Conservation (phyloP, 768 basidiomycete genomes). For the Galerina sulciceps region DNA sequence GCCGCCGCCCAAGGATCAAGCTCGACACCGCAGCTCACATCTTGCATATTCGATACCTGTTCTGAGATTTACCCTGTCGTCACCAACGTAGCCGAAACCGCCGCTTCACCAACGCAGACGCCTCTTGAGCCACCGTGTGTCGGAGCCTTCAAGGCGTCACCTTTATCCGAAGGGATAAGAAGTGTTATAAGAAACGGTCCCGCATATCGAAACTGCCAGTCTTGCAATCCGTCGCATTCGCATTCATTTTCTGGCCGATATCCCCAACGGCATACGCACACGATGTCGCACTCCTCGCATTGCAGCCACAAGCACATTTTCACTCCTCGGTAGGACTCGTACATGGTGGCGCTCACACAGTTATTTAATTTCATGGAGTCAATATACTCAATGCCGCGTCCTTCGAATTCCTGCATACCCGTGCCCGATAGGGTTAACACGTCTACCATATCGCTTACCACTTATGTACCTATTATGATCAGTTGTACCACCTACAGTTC, state of each 20-base stretch:
- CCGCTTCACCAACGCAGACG: too few species aligned
- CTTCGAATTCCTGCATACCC: background rate
- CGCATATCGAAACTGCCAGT: too few species aligned
- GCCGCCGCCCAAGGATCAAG: background rate
- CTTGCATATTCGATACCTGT: conserved; percentile 9
- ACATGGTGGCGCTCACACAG: background rate
- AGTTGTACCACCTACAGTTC: too few species aligned
- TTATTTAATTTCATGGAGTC: background rate
- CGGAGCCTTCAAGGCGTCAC: too few species aligned
- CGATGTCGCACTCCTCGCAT: background rate
- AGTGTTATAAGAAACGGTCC: background rate
- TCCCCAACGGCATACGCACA: background rate
- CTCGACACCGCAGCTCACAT: conserved; percentile 14
- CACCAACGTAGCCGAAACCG: too few species aligned
- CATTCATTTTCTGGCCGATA: too few species aligned
- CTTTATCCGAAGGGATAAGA: background rate
- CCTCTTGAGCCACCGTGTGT: too few species aligned
- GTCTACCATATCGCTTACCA: too few species aligned
- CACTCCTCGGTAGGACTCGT: background rate
- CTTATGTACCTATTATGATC: too few species aligned
- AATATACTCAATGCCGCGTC: background rate
- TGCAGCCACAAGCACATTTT: background rate
- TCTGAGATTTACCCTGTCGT: too few species aligned
- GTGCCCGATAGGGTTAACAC: background rate
- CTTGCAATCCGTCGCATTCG: too few species aligned